phyloP scores from a whole-genome alignment of 441 rosid genomes.

The California macrophylla region DNA sequence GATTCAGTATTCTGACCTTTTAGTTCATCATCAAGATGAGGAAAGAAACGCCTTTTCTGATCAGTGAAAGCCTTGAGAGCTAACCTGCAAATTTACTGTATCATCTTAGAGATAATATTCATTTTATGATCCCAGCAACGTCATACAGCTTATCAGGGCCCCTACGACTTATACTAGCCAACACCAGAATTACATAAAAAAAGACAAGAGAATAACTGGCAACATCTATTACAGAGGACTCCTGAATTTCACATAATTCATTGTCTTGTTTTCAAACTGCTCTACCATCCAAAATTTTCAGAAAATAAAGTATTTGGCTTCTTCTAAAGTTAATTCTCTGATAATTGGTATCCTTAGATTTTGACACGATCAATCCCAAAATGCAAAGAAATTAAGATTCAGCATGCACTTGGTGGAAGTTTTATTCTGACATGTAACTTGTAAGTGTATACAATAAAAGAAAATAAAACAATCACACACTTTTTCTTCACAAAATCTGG shows the following conservation, averaged over 20 bases:
- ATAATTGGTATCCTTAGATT: neutral
- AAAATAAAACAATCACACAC: neutral
- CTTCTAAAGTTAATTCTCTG: neutral
- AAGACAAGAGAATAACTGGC: neutral
- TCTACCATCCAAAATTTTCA: neutral
- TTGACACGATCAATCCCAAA: neutral
- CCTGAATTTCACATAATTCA: no score
- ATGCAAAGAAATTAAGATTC: neutral
- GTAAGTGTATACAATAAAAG: neutral
- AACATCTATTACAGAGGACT: neutral
- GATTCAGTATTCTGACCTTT: constrained; percentile 34
- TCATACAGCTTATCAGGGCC: neutral
- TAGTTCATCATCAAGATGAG: constrained; percentile 54
- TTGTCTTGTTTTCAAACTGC: neutral
- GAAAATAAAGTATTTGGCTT: neutral
- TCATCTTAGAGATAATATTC: neutral
- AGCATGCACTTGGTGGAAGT: neutral
- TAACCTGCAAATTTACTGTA: constrained; percentile 35
- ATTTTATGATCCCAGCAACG: neutral
- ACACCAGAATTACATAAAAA: neutral
- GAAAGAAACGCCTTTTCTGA: constrained; percentile 71
- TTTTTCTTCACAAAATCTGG: neutral
- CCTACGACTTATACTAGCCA: neutral
- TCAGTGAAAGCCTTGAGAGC: constrained; percentile 86
- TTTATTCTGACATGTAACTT: neutral